Percentiles rank a stretch among this genome's conserved stretches.
These are phyloP conservation scores for Nephelium lappaceum DNA, from an alignment of 345 rosid genomes.

Conservation along the genomic window DNA sequence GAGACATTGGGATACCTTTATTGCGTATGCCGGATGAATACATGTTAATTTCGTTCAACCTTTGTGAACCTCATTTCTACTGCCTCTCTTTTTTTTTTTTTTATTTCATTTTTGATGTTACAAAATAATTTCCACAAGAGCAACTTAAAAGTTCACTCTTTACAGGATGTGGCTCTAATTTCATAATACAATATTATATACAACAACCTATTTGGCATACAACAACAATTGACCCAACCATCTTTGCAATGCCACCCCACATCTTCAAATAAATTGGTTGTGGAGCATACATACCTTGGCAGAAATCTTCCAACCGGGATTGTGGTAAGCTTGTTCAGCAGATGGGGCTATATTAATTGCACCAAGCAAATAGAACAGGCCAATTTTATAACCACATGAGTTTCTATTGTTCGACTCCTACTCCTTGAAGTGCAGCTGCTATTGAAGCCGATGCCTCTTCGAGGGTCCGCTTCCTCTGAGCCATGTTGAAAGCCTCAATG, in stretches of 20 bases:
- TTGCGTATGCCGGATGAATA: background rate
- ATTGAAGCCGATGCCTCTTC: constrained; percentile 98
- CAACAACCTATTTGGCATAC: constrained; percentile 28
- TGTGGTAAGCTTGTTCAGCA: background rate
- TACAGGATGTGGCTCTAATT: constrained; percentile 19
- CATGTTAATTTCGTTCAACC: background rate
- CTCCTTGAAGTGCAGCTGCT: constrained; percentile 82
- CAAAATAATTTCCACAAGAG: constrained; percentile 25
- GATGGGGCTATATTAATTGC: background rate
- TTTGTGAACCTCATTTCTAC: background rate
- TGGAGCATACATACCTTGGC: background rate
- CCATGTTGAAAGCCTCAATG: constrained; percentile 66
- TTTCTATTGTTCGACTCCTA: constrained; percentile 47
- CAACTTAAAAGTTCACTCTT: constrained; percentile 29
- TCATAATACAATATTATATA: constrained; percentile 23
- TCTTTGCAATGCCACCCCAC: constrained; percentile 13
- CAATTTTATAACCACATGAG: background rate
- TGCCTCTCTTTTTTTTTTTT: background rate
- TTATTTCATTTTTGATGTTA: constrained; percentile 12
- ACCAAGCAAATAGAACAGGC: background rate
- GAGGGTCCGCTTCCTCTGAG: constrained; percentile 83
- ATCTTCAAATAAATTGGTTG: constrained; percentile 6
- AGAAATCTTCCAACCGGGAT: background rate
- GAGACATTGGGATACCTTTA: too few species aligned
- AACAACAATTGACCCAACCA: constrained; percentile 31